These are phyloP conservation scores for Blastobotrys peoriensis DNA, from an alignment of 805 yeast species.

Conservation along the genomic window DNA sequence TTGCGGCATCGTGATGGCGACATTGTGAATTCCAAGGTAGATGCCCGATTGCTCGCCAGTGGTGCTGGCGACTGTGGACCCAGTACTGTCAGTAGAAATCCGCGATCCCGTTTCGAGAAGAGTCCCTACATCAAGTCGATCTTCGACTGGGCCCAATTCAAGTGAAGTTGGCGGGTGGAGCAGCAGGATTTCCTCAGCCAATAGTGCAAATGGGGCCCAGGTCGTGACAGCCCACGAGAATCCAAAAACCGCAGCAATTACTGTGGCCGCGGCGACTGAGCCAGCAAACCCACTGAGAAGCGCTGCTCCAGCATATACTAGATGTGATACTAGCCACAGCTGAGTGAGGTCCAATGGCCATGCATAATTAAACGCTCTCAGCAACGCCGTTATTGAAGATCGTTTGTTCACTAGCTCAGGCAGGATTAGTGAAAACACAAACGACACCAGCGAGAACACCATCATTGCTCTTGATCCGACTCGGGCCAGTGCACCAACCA, in stretches of 20 bases:
- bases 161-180: slow-evolving; percentile 9
- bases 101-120: neutral
- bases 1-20: slow-evolving; percentile 36
- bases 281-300: slow-evolving; percentile 40
- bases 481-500: slow-evolving; percentile 28
- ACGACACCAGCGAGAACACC: slow-evolving; percentile 43
- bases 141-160: neutral
- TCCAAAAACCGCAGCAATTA: slow-evolving; percentile 49
- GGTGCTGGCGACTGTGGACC: neutral
- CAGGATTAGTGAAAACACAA: slow-evolving; percentile 28
- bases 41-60: slow-evolving; percentile 31
- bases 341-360: slow-evolving; percentile 12
- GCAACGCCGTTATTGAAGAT: neutral
- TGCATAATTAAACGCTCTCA: neutral
- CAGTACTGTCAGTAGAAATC: neutral
- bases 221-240: slow-evolving; percentile 62
- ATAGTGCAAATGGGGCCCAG: slow-evolving; percentile 64
- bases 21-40: slow-evolving; percentile 35
- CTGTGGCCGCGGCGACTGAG: slow-evolving; percentile 40
- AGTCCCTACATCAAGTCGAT: neutral
- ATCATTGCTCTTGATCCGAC: slow-evolving; percentile 31
- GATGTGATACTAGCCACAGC: slow-evolving; percentile 49
- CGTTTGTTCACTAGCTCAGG: slow-evolving; percentile 15
- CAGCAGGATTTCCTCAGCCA: slow-evolving; percentile 41
- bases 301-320: slow-evolving; percentile 47